A percentile compares a stretch with the other conserved stretches of the same genome.
Evolutionary conservation across 2,329 filamentous ascomycete species (phyloP).

Genomic region (Hymenoscyphus fraxineus): DNA sequence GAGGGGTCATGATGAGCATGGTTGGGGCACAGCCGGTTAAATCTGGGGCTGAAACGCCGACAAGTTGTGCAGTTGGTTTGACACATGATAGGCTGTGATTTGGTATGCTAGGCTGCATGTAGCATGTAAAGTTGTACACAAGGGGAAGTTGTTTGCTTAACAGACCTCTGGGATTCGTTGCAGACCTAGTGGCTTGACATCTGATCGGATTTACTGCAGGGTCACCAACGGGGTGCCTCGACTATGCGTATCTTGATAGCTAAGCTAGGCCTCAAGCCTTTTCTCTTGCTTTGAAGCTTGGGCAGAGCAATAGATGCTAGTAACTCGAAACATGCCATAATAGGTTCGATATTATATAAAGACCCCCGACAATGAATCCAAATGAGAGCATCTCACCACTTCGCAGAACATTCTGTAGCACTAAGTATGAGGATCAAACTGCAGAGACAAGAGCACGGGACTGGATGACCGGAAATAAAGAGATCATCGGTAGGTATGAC

Average conservation of each 20-base stretch:
- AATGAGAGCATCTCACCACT: conserved; percentile 1
- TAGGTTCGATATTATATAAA: not conserved
- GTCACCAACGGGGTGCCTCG: not conserved
- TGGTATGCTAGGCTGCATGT: conserved; percentile 5
- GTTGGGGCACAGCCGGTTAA: conserved; percentile 14
- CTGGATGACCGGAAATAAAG: not conserved
- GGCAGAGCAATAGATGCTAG: not conserved
- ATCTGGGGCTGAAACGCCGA: conserved; percentile 16
- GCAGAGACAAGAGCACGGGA: not conserved
- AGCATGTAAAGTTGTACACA: conserved; percentile 10
- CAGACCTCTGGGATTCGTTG: not conserved
- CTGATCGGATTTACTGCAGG: conserved; percentile 1
- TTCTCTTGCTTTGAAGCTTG: not conserved
- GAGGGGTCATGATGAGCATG: conserved; percentile 11
- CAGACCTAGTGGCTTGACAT: not conserved
- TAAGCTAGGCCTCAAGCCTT: not conserved
- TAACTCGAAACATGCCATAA: not conserved
- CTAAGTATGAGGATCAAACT: conserved; percentile 1
- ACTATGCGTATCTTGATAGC: not conserved
- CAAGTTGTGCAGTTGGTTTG: not conserved
- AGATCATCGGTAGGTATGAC: conserved; percentile 1
- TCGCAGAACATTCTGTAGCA: conserved; percentile 1
- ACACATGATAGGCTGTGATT: conserved; percentile 3
- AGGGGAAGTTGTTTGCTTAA: conserved; percentile 7
- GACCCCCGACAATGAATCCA: not conserved